phyloP scores from a whole-genome alignment of 2,329 filamentous ascomycete genomes.

The Zarea fungicola region DNA sequence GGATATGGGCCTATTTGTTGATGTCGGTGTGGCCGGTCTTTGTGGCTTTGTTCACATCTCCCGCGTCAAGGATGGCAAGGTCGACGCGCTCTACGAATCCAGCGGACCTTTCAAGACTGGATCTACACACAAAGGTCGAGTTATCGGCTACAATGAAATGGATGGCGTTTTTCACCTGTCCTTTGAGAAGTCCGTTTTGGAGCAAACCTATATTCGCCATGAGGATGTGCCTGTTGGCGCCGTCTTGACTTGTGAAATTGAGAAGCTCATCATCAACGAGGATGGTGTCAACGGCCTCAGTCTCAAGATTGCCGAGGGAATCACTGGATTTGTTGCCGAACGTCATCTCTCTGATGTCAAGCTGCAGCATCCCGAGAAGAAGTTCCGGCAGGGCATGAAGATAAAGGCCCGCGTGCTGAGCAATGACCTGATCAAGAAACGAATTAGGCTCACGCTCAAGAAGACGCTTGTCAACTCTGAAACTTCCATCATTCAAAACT shows the following conservation, averaged over 20 bases:
- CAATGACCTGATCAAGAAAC: slow-evolving; percentile 66
- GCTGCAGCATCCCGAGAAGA: slow-evolving; percentile 90
- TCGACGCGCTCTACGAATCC: slow-evolving; percentile 73
- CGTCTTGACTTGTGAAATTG: slow-evolving; percentile 74
- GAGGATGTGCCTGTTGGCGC: slow-evolving; percentile 83
- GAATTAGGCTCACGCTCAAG: slow-evolving; percentile 85
- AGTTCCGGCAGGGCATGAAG: slow-evolving; percentile 80
- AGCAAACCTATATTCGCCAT: slow-evolving; percentile 84
- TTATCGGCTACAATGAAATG: slow-evolving; percentile 80
- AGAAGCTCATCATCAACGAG: slow-evolving; percentile 75
- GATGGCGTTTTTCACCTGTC: slow-evolving; percentile 85
- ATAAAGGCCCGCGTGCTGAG: slow-evolving; percentile 85
- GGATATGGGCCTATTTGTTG: slow-evolving; percentile 75
- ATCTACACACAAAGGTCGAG: slow-evolving; percentile 72
- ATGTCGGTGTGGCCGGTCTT: slow-evolving; percentile 58
- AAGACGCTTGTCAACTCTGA: slow-evolving; percentile 93
- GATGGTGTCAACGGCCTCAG: slow-evolving; percentile 77
- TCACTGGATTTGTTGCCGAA: slow-evolving; percentile 82
- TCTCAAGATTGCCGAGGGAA: slow-evolving; percentile 77
- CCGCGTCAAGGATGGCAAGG: slow-evolving; percentile 79
- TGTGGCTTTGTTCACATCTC: slow-evolving; percentile 95
- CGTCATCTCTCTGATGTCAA: slow-evolving; percentile 84
- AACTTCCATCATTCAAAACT: slow-evolving; percentile 69
- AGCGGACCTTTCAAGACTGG: slow-evolving; percentile 74
- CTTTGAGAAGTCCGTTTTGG: slow-evolving; percentile 73